These are phyloP conservation scores for Hibiscus syriacus DNA, from an alignment of 345 rosid species.

Conservation along the genomic window DNA sequence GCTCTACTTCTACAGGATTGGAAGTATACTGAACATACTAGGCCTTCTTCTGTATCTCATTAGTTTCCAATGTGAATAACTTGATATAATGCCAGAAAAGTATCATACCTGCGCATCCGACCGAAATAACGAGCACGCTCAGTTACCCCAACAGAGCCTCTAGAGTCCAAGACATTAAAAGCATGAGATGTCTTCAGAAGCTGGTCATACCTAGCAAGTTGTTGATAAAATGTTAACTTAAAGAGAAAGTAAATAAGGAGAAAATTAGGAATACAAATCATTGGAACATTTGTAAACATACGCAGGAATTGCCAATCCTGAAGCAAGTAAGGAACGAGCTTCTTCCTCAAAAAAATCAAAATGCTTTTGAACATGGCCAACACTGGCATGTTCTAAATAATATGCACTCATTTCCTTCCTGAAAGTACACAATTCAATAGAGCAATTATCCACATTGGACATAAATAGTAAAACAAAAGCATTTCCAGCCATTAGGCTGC, in stretches of 20 bases:
- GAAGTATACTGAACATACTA: no score
- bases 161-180: conserved; percentile 81
- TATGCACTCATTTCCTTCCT: conserved; percentile 99
- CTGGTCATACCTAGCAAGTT: conserved; percentile 94
- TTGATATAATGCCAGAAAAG: conserved; percentile 4
- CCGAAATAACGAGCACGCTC: conserved; percentile 98
- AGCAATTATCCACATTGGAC: neutral
- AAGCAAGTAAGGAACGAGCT: conserved; percentile 76
- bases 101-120: conserved; percentile 83
- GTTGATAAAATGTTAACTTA: conserved; percentile 39
- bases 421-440: conserved; percentile 21
- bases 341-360: conserved; percentile 89
- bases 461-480: conserved; percentile 1
- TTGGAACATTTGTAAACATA: conserved; percentile 34
- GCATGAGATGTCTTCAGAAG: conserved; percentile 95
- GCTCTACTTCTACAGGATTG: no score
- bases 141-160: conserved; percentile 93
- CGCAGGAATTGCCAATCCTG: conserved; percentile 92
- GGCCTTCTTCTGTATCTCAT: neutral
- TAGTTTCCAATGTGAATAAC: neutral
- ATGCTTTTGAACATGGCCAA: conserved; percentile 72
- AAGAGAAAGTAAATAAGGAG: conserved; percentile 5
- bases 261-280: conserved; percentile 3
- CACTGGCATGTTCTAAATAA: conserved; percentile 84
- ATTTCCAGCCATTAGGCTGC: neutral